Conservation (phyloP, 331 rosid genomes). For the Saraca asoca region DNA sequence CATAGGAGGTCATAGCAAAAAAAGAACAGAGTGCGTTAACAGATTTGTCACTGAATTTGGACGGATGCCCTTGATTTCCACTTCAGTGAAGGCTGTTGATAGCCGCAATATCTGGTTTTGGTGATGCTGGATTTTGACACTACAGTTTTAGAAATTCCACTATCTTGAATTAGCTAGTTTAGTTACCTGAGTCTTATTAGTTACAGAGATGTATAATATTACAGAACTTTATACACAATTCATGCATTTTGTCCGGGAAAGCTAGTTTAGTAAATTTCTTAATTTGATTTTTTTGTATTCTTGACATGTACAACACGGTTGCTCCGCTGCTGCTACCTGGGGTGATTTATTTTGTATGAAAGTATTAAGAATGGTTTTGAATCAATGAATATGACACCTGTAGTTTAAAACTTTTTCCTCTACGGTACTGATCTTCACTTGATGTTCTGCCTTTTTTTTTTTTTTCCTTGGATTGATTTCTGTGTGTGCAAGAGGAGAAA, state of each 20-base stretch:
- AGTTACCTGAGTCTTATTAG: conserved; percentile 38
- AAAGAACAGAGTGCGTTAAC: conserved; percentile 74
- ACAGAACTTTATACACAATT: conserved; percentile 30
- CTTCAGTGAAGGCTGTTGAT: conserved; percentile 86
- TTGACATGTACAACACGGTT: conserved; percentile 39
- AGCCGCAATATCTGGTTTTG: conserved; percentile 88
- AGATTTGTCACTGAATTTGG: conserved; percentile 67
- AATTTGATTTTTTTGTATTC: conserved; percentile 49
- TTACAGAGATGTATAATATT: conserved; percentile 46
- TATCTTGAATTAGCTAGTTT: conserved; percentile 30
- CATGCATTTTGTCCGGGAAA: conserved; percentile 33
- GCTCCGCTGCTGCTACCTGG: conserved; percentile 29
- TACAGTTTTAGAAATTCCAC: conserved; percentile 42
- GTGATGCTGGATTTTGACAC: conserved; percentile 46
- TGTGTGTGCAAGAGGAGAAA: no score
- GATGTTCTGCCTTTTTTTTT: no score
- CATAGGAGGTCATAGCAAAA: conserved; percentile 83
- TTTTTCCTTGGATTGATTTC: no score
- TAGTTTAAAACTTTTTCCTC: no score
- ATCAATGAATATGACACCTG: no score
- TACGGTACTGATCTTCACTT: no score
- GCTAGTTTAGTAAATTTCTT: conserved; percentile 38
- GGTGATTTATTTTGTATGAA: conserved; percentile 26
- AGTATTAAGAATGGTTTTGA: no score
- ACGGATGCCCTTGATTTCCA: conserved; percentile 71